Evolutionary conservation across 1,284 basidiomycete species (phyloP).

Genomic region (Tetrapyrgos nigripes): DNA sequence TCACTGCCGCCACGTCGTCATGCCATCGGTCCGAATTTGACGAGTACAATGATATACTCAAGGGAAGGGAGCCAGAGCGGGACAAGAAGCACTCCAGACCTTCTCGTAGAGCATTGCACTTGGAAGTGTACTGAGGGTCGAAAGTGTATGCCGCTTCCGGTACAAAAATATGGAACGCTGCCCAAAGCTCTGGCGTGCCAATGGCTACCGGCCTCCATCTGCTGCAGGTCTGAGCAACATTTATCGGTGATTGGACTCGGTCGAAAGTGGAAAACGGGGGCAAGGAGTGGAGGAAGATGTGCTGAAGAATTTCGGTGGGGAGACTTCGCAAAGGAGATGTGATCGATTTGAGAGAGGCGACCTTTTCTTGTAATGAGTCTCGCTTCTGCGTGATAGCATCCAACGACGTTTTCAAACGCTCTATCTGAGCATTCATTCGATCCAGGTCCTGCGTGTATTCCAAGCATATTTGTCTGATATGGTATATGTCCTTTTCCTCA

Average conservation of each 20-base stretch:
- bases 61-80: conserved; percentile 1
- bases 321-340: no score
- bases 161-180: not conserved
- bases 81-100: not conserved
- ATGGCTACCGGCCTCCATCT: conserved; percentile 2
- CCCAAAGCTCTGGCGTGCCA: conserved; percentile 5
- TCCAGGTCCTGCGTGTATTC: not conserved
- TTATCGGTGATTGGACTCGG: conserved; percentile 2
- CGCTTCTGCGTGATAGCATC: not conserved
- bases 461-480: not conserved
- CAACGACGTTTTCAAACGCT: not conserved
- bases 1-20: not conserved
- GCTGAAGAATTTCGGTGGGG: no score
- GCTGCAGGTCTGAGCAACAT: conserved; percentile 4
- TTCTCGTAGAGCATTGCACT: not conserved
- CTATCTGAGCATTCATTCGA: conserved; percentile 4
- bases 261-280: no score
- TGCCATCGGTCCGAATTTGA: not conserved
- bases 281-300: not conserved
- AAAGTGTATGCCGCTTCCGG: not conserved
- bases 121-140: not conserved
- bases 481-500: not conserved
- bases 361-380: conserved; percentile 1
- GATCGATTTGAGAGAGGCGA: not conserved
- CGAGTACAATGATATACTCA: conserved; percentile 6